Percentiles rank a stretch among this genome's conserved stretches.
These are phyloP conservation scores for Carpinus viminea DNA, from an alignment of 306 rosid genomes.

Conservation along the genomic window DNA sequence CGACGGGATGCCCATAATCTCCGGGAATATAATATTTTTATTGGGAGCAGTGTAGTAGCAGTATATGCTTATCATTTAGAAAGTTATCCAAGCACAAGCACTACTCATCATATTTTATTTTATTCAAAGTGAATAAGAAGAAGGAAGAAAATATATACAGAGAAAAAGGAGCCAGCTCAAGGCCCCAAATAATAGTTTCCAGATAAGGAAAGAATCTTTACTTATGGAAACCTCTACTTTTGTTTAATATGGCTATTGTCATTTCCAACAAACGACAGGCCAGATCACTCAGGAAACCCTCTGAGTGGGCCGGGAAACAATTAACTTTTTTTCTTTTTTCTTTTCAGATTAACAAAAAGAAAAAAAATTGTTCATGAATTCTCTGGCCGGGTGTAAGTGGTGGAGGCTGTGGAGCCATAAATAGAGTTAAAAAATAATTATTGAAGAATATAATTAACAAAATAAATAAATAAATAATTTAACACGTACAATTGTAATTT, in stretches of 20 bases:
- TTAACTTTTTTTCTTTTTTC: no score
- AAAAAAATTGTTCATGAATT: background rate
- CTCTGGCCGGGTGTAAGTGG: background rate
- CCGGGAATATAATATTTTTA: background rate
- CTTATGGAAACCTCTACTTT: constrained; percentile 7
- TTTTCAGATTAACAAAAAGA: background rate
- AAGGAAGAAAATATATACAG: background rate
- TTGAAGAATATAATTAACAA: no score
- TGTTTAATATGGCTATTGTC: background rate
- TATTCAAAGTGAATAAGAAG: background rate
- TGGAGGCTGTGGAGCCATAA: no score
- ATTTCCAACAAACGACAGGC: constrained; percentile 10
- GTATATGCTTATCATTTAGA: constrained; percentile 4
- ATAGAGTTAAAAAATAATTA: no score
- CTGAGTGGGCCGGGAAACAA: background rate
- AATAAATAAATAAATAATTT: no score
- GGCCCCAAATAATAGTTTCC: background rate
- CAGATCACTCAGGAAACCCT: background rate
- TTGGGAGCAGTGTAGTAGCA: background rate
- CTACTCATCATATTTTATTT: background rate
- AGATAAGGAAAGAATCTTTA: constrained; percentile 24
- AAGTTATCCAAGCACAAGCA: constrained; percentile 10
- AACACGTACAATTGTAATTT: no score
- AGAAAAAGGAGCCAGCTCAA: background rate
- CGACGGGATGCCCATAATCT: background rate